Base-by-base conservation (phyloP, 768 basidiomycete species). In the Pleurotus giganteus region DNA sequence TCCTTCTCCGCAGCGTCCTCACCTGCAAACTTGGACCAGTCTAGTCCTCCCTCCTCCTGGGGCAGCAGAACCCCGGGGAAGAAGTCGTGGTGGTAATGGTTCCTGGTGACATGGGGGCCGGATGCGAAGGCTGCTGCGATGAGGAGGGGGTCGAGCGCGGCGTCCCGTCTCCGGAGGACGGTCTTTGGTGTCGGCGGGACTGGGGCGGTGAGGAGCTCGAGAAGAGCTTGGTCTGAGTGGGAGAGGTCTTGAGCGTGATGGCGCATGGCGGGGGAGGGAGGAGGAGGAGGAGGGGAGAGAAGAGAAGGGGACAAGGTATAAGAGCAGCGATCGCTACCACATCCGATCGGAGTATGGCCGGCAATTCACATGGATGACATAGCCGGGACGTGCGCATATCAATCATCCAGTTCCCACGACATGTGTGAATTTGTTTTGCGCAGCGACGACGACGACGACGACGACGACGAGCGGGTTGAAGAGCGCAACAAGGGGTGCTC, bases 1-100 rank as follows among this genome's bases (percentile, higher is more conserved):
- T 69, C 29, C 52, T 43, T 53, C 27, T 42, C 69, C 17, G 63
- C 61, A 4, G 67, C 57, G 39, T 78, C 77, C 46, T 78, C 78
- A 0, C 73, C 72, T 44, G 71, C 69, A 67, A 76, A 84, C 60
- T 79, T 83, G 34, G 81, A 74, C 82, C 80, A 83, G 63, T 85
- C 82, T 73, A 76, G 80, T 11, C 77, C 68, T 8, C 76, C 79
- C 61, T 84, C 80, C 11, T 76, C 73, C 54, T 74, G 73, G 27
- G 76, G 80, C 37, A 81, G 71, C 64, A 75, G 74, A 26, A 81
- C 76, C 0, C 77, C 79, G 0, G 87, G 86, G 61, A 84, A 85
- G 68, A 87, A 84, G 62, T 88, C 87, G 67, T 95, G 93, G 46
- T 86, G 80, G 64, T 89, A 91, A 67, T 95, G 93, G 62, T 94